These are phyloP conservation scores for Phaeophleospora eucalypticola DNA, from an alignment of 2,329 filamentous ascomycete genomes.

Conservation along the genomic window DNA sequence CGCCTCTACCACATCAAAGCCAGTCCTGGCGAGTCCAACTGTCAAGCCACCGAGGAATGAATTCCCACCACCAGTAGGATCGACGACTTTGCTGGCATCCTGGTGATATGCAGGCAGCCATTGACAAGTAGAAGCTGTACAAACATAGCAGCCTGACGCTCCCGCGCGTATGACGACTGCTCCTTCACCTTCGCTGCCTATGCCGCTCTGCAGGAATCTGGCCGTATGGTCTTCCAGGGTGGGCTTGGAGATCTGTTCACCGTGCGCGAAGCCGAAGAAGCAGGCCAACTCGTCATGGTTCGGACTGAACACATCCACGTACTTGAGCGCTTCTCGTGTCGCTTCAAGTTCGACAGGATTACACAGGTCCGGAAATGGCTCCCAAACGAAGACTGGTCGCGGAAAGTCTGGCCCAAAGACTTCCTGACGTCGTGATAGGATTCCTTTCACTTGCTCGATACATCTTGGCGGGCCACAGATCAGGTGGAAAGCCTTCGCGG, in stretches of 20 bases:
- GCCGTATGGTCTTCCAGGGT: constrained; percentile 39
- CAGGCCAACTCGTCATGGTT: constrained; percentile 86
- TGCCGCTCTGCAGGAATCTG: constrained; percentile 28
- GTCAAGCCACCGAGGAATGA: constrained; percentile 68
- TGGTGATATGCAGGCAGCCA: constrained; percentile 79
- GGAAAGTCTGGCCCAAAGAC: constrained; percentile 19
- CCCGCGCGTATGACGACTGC: constrained; percentile 67
- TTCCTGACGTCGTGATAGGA: constrained; percentile 52
- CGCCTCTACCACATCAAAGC: constrained; percentile 62
- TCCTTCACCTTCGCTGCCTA: constrained; percentile 33
- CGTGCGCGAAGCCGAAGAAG: constrained; percentile 61
- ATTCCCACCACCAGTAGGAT: constrained; percentile 93
- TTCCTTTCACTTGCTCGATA: constrained; percentile 68
- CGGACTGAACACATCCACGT: constrained; percentile 63
- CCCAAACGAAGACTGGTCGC: constrained; percentile 79
- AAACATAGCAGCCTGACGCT: constrained; percentile 63
- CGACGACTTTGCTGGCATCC: constrained; percentile 59
- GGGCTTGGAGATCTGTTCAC: constrained; percentile 33
- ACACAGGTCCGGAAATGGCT: constrained; percentile 88
- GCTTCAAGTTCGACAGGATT: constrained; percentile 59
- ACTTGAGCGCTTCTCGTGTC: constrained; percentile 50
- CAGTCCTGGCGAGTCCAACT: constrained; percentile 52
- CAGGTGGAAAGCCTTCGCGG: constrained; percentile 76
- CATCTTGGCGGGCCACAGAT: constrained; percentile 78
- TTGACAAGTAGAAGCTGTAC: constrained; percentile 30